Conservation (phyloP, 2,329 filamentous ascomycete species). For the Aspergillus pseudoterreus region DNA sequence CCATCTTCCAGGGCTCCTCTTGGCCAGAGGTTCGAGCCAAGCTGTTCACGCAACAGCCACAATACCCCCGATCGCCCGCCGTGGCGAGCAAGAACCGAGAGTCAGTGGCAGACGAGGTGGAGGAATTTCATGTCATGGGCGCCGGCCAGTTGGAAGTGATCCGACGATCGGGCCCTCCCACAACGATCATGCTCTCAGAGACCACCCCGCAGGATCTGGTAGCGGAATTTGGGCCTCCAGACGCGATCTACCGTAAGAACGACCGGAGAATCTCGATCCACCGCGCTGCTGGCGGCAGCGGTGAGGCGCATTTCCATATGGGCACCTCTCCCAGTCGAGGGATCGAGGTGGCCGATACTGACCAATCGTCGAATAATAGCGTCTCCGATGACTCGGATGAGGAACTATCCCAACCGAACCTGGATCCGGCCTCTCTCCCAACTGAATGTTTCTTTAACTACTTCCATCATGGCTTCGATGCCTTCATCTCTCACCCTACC, state of each 20-base stretch:
- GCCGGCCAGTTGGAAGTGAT: constrained; percentile 74
- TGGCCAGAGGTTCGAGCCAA: constrained; percentile 79
- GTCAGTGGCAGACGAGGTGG: constrained; percentile 81
- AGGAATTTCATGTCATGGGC: constrained; percentile 72
- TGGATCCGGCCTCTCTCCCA: constrained; percentile 53
- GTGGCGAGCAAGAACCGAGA: constrained; percentile 70
- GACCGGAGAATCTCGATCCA: constrained; percentile 88
- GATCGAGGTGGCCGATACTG: constrained; percentile 59
- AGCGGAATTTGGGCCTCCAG: constrained; percentile 84
- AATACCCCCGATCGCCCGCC: constrained; percentile 69
- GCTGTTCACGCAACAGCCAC: constrained; percentile 71
- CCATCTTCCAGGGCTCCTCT: constrained; percentile 82
- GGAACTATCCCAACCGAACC: constrained; percentile 54
- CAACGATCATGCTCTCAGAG: constrained; percentile 73
- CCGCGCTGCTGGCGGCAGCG: constrained; percentile 29
- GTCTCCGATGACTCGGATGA: constrained; percentile 65
- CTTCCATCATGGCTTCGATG: constrained; percentile 90
- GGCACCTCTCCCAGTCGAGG: constrained; percentile 33
- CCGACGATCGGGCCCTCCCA: constrained; percentile 63
- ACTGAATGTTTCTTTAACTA: constrained; percentile 88
- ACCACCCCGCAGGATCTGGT: constrained; percentile 91
- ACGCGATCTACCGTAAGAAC: constrained; percentile 89
- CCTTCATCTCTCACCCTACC: constrained; percentile 77
- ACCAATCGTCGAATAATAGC: constrained; percentile 70
- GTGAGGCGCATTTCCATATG: constrained; percentile 31